Conservation (phyloP, 495 filamentous ascomycete genomes). For the Hypoxylon rickii region DNA sequence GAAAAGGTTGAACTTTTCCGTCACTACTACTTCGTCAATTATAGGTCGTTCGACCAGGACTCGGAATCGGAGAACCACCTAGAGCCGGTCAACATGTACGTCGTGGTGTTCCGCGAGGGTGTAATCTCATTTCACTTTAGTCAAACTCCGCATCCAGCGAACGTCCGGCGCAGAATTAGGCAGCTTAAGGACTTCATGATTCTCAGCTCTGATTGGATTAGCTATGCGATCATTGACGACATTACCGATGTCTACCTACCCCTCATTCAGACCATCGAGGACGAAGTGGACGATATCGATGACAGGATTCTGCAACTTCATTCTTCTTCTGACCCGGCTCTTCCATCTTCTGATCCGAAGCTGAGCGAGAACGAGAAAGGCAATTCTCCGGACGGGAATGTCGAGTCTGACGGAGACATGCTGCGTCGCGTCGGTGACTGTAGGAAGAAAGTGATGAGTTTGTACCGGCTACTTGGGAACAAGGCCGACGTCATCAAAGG, state of each 20-base stretch:
- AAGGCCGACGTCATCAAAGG: conserved; percentile 99
- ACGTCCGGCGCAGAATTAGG: conserved; percentile 89
- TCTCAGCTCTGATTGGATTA: conserved; percentile 95
- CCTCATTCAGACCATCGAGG: conserved; percentile 83
- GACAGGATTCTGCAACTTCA: conserved; percentile 79
- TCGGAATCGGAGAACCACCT: conserved; percentile 83
- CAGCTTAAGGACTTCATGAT: conserved; percentile 94
- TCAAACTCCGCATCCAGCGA: conserved; percentile 89
- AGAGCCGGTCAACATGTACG: conserved; percentile 95
- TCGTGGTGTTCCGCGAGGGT: conserved; percentile 94
- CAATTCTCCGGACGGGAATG: conserved; percentile 51
- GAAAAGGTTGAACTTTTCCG: conserved; percentile 98
- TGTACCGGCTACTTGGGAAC: conserved; percentile 91
- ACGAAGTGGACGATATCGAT: conserved; percentile 89
- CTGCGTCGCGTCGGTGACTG: conserved; percentile 88
- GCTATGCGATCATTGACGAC: conserved; percentile 96
- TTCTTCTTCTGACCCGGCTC: conserved; percentile 50
- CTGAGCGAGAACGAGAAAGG: conserved; percentile 50
- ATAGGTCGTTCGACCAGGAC: conserved; percentile 95
- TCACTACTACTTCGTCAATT: conserved; percentile 98
- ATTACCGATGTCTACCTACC: conserved; percentile 96
- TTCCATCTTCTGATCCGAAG: conserved; percentile 28
- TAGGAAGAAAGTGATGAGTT: conserved; percentile 92
- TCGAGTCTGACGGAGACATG: conserved; percentile 76
- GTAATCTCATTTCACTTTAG: conserved; percentile 96